phyloP scores from a whole-genome alignment of 1,139 yeast species.

The Magnusiomyces suaveolens region DNA sequence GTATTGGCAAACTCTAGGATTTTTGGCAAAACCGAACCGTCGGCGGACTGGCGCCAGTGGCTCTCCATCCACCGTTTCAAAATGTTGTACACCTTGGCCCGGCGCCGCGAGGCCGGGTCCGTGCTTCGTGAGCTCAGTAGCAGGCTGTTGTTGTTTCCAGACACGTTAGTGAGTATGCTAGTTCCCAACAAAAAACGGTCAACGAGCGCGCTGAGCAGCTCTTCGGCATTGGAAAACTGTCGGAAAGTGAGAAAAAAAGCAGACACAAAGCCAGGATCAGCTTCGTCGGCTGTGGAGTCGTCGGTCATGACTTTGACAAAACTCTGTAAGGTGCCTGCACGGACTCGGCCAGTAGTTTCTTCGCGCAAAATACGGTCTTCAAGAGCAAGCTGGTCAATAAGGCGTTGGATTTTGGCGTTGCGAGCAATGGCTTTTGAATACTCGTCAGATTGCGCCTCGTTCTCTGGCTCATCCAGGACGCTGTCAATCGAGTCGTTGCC shows the following conservation, averaged over 20 bases:
- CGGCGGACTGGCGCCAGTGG: slow-evolving; percentile 65
- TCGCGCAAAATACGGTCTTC: slow-evolving; percentile 36
- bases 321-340: slow-evolving; percentile 76
- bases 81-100: slow-evolving; percentile 57
- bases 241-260: slow-evolving; percentile 77
- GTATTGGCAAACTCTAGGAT: slow-evolving; percentile 71
- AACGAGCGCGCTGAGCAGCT: slow-evolving; percentile 60
- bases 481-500: neutral
- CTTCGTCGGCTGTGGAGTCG: slow-evolving; percentile 41
- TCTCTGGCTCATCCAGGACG: neutral
- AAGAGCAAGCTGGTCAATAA: slow-evolving; percentile 12
- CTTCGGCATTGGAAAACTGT: slow-evolving; percentile 59
- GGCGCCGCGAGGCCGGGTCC: slow-evolving; percentile 13
- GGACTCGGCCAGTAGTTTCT: slow-evolving; percentile 42
- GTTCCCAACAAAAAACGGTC: slow-evolving; percentile 48
- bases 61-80: slow-evolving; percentile 81
- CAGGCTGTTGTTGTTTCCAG: neutral
- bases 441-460: neutral
- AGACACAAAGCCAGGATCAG: slow-evolving; percentile 61
- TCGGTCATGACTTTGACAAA: slow-evolving; percentile 63
- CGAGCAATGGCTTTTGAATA: neutral
- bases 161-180: too few relatives aligned
- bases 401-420: slow-evolving; percentile 6
- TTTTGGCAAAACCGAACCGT: slow-evolving; percentile 53
- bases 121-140: neutral